These are phyloP conservation scores for Avena sativa DNA, from an alignment of 176 grass and related monocot genomes.

Conservation along the genomic window DNA sequence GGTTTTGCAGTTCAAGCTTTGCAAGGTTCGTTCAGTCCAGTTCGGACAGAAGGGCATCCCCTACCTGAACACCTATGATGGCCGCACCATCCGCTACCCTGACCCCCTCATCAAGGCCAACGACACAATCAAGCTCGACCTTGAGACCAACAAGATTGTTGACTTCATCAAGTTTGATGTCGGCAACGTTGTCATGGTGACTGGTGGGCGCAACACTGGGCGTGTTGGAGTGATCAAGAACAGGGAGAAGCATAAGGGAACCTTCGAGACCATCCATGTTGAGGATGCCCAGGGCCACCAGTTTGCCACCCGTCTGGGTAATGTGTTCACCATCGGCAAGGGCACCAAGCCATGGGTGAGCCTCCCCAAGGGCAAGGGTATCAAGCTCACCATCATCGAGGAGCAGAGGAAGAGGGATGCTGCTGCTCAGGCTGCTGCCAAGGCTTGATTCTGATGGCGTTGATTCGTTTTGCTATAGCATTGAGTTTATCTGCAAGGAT, in stretches of 20 bases:
- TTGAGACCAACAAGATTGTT: conserved; percentile 67
- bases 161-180: conserved; percentile 82
- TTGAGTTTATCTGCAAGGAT: conserved; percentile 34
- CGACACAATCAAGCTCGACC: conserved; percentile 69
- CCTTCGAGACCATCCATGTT: conserved; percentile 72
- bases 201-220: conserved; percentile 66
- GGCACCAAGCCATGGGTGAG: conserved; percentile 64
- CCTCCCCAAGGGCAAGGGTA: conserved; percentile 71
- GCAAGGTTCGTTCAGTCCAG: conserved; percentile 67
- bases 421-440: conserved; percentile 34
- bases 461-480: conserved; percentile 39
- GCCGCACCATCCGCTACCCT: conserved; percentile 70
- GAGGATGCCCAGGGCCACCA: conserved; percentile 70
- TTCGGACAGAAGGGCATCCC: conserved; percentile 74
- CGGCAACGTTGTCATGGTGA: conserved; percentile 68
- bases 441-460: conserved; percentile 31
- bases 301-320: conserved; percentile 59
- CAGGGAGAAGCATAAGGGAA: conserved; percentile 77
- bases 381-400: conserved; percentile 76
- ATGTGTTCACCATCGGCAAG: conserved; percentile 76
- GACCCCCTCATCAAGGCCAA: conserved; percentile 80
- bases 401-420: conserved; percentile 61
- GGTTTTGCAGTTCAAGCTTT: conserved; percentile 59
- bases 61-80: conserved; percentile 71
- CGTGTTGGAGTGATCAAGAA: conserved; percentile 76